Evolutionary conservation across 2,329 filamentous ascomycete genomes (phyloP).

Genomic region (Diaporthe aspalathi): DNA sequence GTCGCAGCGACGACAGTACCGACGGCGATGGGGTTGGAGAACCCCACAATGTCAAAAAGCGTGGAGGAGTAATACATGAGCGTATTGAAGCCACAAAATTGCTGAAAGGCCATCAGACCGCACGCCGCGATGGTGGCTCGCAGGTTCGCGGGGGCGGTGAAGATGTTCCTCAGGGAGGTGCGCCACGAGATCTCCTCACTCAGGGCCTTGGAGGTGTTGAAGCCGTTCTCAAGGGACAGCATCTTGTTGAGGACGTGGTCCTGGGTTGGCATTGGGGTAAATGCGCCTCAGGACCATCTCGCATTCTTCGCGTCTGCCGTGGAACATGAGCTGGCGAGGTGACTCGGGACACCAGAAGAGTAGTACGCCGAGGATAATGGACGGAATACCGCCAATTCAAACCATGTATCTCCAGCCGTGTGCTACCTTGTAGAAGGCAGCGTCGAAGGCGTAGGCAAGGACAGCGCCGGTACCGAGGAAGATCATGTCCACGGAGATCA

Average conservation of each 20-base stretch:
- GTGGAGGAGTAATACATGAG: constrained; percentile 62
- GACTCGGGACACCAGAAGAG: constrained; percentile 61
- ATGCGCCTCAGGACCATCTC: constrained; percentile 52
- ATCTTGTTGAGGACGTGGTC: constrained; percentile 59
- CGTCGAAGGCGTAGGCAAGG: constrained; percentile 54
- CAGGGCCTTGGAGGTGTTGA: constrained; percentile 52
- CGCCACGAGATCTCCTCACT: constrained; percentile 54
- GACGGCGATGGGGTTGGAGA: constrained; percentile 60
- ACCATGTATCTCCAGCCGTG: constrained; percentile 65
- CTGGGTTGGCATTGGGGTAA: constrained; percentile 54
- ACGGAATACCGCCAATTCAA: constrained; percentile 58
- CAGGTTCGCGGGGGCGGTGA: constrained; percentile 55
- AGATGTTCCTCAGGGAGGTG: constrained; percentile 59
- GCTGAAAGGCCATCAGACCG: constrained; percentile 62
- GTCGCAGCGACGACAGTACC: constrained; percentile 56
- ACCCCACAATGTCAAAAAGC: constrained; percentile 61
- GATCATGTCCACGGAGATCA: constrained; percentile 46
- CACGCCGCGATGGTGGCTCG: constrained; percentile 60
- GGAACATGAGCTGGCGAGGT: constrained; percentile 59
- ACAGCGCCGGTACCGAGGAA: constrained; percentile 56
- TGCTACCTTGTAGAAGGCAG: constrained; percentile 52
- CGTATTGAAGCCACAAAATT: constrained; percentile 64
- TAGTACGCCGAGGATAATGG: constrained; percentile 56
- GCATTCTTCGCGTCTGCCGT: constrained; percentile 54
- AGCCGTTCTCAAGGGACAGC: constrained; percentile 52